phyloP scores from a whole-genome alignment of 148 eudicot genomes.

The Heliamphora exappendiculata region DNA sequence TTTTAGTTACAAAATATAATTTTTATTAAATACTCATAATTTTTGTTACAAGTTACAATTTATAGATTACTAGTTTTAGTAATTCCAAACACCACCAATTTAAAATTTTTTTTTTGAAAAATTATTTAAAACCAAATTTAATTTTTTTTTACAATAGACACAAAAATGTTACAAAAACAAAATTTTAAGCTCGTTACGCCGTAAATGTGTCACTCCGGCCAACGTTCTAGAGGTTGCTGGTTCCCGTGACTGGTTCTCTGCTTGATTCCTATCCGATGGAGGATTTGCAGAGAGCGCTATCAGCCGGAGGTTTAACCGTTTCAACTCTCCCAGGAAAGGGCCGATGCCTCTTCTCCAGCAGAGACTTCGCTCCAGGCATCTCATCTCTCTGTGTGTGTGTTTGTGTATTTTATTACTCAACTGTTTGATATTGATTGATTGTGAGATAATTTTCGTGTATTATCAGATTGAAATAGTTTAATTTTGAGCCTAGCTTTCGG shows the following conservation, averaged over 20 bases:
- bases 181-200: no score
- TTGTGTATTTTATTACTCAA: neutral
- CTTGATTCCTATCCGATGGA: conserved; percentile 26
- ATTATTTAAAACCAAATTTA: no score
- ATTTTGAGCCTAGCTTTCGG: neutral
- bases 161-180: no score
- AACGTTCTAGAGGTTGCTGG: neutral
- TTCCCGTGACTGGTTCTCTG: neutral
- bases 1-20: no score
- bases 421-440: neutral
- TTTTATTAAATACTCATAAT: no score
- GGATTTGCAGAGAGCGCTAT: conserved; percentile 32
- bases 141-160: no score
- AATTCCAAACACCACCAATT: no score
- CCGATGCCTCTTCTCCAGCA: conserved; percentile 58
- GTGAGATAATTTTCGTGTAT: neutral
- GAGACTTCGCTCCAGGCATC: conserved; percentile 67
- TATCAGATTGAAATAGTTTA: neutral
- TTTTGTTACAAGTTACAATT: no score
- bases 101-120: no score
- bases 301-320: conserved; percentile 32
- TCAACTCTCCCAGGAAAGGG: conserved; percentile 55
- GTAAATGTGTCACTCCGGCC: neutral
- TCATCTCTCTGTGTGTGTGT: neutral
- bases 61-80: no score